Evolutionary conservation across 176 grass and related monocot species (phyloP).

Genomic region (Carex myosuroides): DNA sequence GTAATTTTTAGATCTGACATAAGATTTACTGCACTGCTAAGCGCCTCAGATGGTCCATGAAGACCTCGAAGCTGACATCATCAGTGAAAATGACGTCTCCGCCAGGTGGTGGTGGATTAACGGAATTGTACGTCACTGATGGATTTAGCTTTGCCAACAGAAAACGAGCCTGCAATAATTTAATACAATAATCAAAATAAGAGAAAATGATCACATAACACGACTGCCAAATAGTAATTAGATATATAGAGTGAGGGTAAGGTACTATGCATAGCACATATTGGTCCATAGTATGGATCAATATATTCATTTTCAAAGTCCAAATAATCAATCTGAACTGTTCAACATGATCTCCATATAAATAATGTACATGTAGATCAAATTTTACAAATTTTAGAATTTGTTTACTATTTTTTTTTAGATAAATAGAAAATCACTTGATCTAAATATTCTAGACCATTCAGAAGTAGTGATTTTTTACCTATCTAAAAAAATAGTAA

Average conservation of each 20-base stretch:
- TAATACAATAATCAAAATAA: not conserved
- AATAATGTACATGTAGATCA: no score
- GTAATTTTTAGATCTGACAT: not conserved
- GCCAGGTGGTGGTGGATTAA: slow-evolving; percentile 53
- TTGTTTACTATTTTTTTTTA: no score
- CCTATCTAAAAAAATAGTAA: no score
- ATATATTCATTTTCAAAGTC: no score
- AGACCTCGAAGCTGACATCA: slow-evolving; percentile 89
- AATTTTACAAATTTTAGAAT: no score
- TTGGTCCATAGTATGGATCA: no score
- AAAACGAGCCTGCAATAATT: slow-evolving; percentile 63
- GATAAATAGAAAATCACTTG: no score
- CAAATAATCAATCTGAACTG: no score
- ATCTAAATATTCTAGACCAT: no score
- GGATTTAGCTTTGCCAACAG: slow-evolving; percentile 89
- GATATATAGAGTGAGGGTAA: not conserved
- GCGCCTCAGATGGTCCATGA: slow-evolving; percentile 90
- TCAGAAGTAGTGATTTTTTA: no score
- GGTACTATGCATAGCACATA: no score
- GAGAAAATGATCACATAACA: slow-evolving; percentile 16
- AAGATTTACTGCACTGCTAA: slow-evolving; percentile 58
- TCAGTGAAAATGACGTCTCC: slow-evolving; percentile 92
- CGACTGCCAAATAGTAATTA: not conserved
- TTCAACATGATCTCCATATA: no score
- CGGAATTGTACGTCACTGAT: slow-evolving; percentile 67